Conservation (phyloP, 2,329 filamentous ascomycete species). For the Sporothrix luriei region DNA sequence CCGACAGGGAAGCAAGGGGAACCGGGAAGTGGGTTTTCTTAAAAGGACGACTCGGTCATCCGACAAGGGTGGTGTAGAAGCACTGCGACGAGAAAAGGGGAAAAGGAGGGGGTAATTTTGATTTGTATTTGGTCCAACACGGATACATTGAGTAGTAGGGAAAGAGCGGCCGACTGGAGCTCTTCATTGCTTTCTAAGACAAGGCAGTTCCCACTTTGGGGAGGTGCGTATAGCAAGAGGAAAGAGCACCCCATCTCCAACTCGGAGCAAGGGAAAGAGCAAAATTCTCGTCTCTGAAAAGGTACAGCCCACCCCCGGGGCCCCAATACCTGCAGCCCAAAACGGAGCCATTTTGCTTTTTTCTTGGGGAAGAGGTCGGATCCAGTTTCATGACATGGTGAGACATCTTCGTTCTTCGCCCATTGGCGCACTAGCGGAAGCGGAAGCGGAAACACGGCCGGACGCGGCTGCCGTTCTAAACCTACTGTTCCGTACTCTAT, state of each 20-base stretch:
- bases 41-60: not conserved
- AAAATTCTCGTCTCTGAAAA: not conserved
- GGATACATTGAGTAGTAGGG: not conserved
- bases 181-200: not conserved
- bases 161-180: slow-evolving; percentile 11
- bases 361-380: not conserved
- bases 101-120: not conserved
- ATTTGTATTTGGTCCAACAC: not conserved
- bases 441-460: slow-evolving; percentile 9
- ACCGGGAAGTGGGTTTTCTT: not conserved
- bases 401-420: slow-evolving; percentile 12
- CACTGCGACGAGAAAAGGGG: not conserved
- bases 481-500: not conserved
- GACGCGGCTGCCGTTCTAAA: not conserved
- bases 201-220: not conserved
- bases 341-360: not conserved
- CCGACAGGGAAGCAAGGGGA: not conserved
- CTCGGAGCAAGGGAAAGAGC: not conserved
- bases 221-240: not conserved
- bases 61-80: not conserved
- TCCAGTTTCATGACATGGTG: not conserved
- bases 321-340: not conserved
- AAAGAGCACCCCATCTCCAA: not conserved
- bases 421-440: not conserved
- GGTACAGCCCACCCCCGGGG: not conserved